Evolutionary conservation across 768 basidiomycete species (phyloP).

Genomic region (Suillus hirtellus): DNA sequence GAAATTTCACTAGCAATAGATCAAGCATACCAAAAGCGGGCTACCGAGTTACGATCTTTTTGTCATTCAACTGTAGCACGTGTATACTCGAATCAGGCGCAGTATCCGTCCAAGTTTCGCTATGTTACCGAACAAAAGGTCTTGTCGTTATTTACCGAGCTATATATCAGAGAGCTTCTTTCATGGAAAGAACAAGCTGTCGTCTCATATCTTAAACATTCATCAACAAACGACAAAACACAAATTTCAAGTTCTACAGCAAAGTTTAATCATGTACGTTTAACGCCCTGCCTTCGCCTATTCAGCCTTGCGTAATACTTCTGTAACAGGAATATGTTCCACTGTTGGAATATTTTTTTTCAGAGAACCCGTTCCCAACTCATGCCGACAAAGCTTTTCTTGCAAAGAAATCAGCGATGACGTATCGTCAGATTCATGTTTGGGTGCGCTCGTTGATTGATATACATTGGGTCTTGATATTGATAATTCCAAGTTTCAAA

Average conservation of each 20-base stretch:
- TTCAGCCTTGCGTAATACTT: not conserved
- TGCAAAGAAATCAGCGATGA: conserved; percentile 46
- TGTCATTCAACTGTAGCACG: not conserved
- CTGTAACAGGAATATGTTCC: conserved; percentile 46
- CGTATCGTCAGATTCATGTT: conserved; percentile 49
- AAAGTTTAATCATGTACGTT: not conserved
- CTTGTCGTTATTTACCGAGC: accelerated
- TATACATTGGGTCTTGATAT: not conserved
- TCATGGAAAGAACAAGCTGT: not conserved
- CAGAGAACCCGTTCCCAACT: conserved; percentile 48
- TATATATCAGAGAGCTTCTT: not conserved
- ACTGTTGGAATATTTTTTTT: conserved; percentile 47
- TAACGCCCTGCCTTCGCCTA: not conserved
- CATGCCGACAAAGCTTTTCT: conserved; percentile 39
- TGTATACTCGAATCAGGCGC: not conserved
- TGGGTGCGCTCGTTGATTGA: conserved; percentile 41
- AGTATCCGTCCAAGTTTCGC: not conserved
- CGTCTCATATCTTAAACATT: not conserved
- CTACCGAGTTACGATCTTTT: conserved; percentile 1
- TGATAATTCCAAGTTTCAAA: conserved; percentile 47
- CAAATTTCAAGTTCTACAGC: accelerated
- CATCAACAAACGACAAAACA: not conserved
- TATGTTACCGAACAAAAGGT: not conserved
- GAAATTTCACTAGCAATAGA: conserved; percentile 7
- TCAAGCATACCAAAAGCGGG: conserved; percentile 7